These are phyloP conservation scores for Pseudogymnoascus sp. DNA, from an alignment of 2,329 filamentous ascomycete species.

Conservation along the genomic window DNA sequence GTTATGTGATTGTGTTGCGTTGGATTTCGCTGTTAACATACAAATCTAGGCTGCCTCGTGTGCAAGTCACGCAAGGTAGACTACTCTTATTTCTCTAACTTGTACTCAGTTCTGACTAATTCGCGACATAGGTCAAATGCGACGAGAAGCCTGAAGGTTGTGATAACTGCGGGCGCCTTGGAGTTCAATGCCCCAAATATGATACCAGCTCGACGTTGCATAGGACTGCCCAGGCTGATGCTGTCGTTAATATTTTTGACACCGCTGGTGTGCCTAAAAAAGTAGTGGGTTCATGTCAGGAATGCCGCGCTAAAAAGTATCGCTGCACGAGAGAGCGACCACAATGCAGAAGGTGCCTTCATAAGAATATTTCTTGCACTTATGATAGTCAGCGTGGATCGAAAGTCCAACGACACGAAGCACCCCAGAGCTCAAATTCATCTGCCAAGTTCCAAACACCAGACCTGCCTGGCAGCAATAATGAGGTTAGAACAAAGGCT, in stretches of 20 bases:
- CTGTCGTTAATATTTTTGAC: conserved; percentile 25
- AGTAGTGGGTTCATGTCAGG: conserved; percentile 25
- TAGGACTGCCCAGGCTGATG: neutral
- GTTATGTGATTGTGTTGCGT: neutral
- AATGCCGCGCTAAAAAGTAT: conserved; percentile 25
- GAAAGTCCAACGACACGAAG: neutral
- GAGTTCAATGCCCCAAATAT: conserved; percentile 25
- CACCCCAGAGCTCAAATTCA: neutral
- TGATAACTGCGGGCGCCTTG: conserved; percentile 22
- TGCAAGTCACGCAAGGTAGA: conserved; percentile 5
- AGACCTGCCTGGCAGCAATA: neutral
- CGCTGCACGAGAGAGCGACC: conserved; percentile 25
- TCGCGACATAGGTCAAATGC: conserved; percentile 21
- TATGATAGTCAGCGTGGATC: conserved; percentile 13
- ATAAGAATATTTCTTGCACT: conserved; percentile 18
- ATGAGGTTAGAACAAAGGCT: neutral
- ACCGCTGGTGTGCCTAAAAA: conserved; percentile 26
- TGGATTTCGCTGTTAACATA: neutral
- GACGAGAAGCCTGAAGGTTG: conserved; percentile 20
- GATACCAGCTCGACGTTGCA: conserved; percentile 8
- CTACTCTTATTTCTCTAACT: neutral
- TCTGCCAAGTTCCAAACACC: neutral
- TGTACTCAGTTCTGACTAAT: neutral
- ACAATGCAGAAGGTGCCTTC: conserved; percentile 24
- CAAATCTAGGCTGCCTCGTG: neutral